Base-by-base conservation (phyloP, 371 early-diverging fungal genomes). In the Basidiobolus meristosporus region DNA sequence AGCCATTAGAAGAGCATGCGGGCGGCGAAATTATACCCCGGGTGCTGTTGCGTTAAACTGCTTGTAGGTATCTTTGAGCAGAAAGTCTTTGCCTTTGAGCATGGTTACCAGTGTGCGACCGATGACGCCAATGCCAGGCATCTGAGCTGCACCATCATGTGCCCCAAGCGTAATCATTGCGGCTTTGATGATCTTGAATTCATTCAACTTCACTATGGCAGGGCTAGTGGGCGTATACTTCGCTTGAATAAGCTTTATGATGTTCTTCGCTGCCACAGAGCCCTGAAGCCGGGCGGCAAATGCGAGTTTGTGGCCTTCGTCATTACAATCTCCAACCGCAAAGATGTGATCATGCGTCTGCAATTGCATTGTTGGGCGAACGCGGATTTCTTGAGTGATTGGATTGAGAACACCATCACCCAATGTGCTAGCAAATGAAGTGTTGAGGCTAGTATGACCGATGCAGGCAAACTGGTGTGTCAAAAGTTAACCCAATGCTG, bases 321-420 rank as follows among this genome's bases (percentile, higher is more conserved):
- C 68, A 16, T 68, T 62, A 16, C 66, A 69, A 42, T 79, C 80
- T 1, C 80, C 80, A 1, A 73, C 70, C 2, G 75, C 65, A 47
- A 76, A 77, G 35, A 79, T 65, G 40, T 70, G 62, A 1, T 57
- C 54, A 18, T 70, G 61, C n/a, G 54, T 61, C 9, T 54, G 59
- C 7, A 79, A 32, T 46, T 79, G 80, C 40, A 74, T 45, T 1
- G 77, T 76, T 14, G 66, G 60, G 16, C 53, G 53, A 28, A 77
- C 73, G 5, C 58, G 50, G 37, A 79, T 62, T 15, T 57, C 44
- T 4, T 52, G 41, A 0, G 50, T 50, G 20, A 41, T 39, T 11
- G 19, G 7, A 43, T 60, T 44, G 31, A 56, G 38, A 12, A 55
- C 34, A 34, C 12, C n/a, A n/a, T 34, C 34, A 12, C 34, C 34